These are phyloP conservation scores for Thielaviopsis euricoi DNA, from an alignment of 2,329 filamentous ascomycete genomes.

Conservation along the genomic window DNA sequence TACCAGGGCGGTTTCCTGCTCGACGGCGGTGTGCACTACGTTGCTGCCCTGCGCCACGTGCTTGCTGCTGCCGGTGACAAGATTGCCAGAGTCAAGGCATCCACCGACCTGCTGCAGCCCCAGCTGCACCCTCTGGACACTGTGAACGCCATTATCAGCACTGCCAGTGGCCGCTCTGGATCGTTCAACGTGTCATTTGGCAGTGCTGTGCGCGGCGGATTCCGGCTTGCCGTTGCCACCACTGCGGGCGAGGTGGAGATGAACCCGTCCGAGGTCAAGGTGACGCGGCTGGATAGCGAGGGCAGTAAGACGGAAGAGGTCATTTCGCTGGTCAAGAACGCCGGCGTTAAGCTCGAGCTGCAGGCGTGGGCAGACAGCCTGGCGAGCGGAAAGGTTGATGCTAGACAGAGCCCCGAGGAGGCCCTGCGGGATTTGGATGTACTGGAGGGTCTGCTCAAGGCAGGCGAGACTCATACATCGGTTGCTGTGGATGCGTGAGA, in stretches of 20 bases:
- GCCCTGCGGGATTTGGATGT: slow-evolving; percentile 46
- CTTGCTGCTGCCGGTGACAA: slow-evolving; percentile 29
- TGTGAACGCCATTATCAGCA: slow-evolving; percentile 39
- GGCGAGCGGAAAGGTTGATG: slow-evolving; percentile 28
- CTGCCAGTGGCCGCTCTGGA: slow-evolving; percentile 36
- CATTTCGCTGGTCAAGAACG: slow-evolving; percentile 19
- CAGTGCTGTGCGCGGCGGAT: slow-evolving; percentile 30
- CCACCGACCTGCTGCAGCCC: slow-evolving; percentile 35
- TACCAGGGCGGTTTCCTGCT: slow-evolving; percentile 65
- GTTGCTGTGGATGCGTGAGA: neutral
- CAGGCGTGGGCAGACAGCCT: slow-evolving; percentile 42
- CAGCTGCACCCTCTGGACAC: slow-evolving; percentile 52
- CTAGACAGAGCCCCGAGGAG: slow-evolving; percentile 37
- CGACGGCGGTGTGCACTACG: slow-evolving; percentile 59
- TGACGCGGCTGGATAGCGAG: slow-evolving; percentile 19
- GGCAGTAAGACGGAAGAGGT: slow-evolving; percentile 17
- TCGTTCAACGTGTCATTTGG: slow-evolving; percentile 42
- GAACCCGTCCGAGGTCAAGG: slow-evolving; percentile 26
- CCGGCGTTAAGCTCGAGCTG: slow-evolving; percentile 42
- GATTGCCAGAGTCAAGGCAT: slow-evolving; percentile 32
- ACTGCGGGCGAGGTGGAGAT: slow-evolving; percentile 40
- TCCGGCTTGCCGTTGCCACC: slow-evolving; percentile 39
- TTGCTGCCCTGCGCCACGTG: slow-evolving; percentile 45
- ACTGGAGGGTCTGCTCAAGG: slow-evolving; percentile 22
- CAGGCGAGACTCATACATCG: slow-evolving; percentile 6